Percentiles rank a stretch among this genome's conserved stretches.
Conservation (phyloP, 441 rosid genomes). For the Populus hybrid region DNA sequence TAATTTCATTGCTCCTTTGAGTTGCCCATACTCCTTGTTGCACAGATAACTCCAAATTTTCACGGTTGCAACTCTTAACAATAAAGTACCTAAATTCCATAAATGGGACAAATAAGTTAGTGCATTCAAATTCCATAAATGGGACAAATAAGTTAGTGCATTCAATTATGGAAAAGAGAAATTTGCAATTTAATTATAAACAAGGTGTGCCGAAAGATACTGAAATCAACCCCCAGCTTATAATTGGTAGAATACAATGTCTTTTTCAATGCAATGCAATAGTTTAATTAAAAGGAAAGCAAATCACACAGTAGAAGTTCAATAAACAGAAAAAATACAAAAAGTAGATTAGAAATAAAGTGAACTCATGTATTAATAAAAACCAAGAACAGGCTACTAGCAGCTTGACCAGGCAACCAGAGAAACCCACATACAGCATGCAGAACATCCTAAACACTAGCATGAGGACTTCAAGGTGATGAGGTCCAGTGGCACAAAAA, state of each 20-base stretch:
- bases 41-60: slow-evolving; percentile 95
- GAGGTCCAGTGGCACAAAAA: background rate
- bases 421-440: slow-evolving; percentile 1
- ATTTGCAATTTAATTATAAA: slow-evolving; percentile 4
- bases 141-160: slow-evolving; percentile 24
- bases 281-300: background rate
- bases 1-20: slow-evolving; percentile 97
- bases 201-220: background rate
- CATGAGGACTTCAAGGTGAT: background rate
- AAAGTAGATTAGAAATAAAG: background rate
- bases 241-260: no score
- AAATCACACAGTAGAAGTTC: background rate
- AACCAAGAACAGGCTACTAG: slow-evolving; percentile 2
- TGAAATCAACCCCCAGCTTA: no score
- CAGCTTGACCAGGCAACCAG: slow-evolving; percentile 13
- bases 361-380: background rate
- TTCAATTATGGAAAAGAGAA: slow-evolving; percentile 4
- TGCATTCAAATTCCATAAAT: slow-evolving; percentile 23
- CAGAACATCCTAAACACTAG: slow-evolving; percentile 2
- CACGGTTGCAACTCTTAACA: slow-evolving; percentile 96
- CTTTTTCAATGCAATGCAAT: no score
- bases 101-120: slow-evolving; percentile 25
- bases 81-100: slow-evolving; percentile 80
- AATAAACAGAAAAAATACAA: background rate
- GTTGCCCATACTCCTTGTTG: slow-evolving; percentile 99